phyloP scores from a whole-genome alignment of 352 stramenopile genomes.

The Elongisporangium senticosum region DNA sequence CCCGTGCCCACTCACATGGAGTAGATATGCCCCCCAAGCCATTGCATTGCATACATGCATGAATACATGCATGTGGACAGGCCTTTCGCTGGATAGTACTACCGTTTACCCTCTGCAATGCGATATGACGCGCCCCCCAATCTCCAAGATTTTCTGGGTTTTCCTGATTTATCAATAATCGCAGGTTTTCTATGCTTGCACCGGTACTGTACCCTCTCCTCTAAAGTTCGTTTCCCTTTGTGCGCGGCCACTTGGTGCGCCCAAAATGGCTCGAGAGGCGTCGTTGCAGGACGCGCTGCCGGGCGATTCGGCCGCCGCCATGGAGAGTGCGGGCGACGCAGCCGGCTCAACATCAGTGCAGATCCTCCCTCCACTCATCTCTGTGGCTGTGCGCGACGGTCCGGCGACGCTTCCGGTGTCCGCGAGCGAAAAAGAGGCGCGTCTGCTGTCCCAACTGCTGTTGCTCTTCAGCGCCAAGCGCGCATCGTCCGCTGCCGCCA shows the following conservation, averaged over 20 bases:
- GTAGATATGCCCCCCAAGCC: not conserved
- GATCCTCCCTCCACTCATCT: not conserved
- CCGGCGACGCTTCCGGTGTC: not conserved
- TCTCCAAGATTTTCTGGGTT: not conserved
- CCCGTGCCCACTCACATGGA: constrained; percentile 26
- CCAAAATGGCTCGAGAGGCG: not conserved
- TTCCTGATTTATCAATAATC: not conserved
- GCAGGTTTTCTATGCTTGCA: not conserved
- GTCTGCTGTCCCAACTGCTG: constrained; percentile 39
- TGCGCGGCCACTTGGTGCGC: not conserved
- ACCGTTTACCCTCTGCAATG: constrained; percentile 5
- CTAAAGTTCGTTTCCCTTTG: not conserved
- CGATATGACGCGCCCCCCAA: not conserved
- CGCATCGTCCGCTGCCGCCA: not conserved
- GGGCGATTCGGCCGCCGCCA: not conserved
- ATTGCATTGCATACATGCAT: not conserved
- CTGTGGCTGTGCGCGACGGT: not conserved
- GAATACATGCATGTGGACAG: not conserved
- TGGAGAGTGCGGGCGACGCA: not conserved
- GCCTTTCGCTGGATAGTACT: not conserved
- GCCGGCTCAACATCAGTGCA: not conserved
- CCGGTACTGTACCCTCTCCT: not conserved
- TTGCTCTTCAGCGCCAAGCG: constrained; percentile 30
- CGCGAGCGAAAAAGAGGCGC: constrained; percentile 19
- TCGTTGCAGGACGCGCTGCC: not conserved